Base-by-base conservation (phyloP, 1,139 yeast species). In the Protomyces arabidopsidicola region DNA sequence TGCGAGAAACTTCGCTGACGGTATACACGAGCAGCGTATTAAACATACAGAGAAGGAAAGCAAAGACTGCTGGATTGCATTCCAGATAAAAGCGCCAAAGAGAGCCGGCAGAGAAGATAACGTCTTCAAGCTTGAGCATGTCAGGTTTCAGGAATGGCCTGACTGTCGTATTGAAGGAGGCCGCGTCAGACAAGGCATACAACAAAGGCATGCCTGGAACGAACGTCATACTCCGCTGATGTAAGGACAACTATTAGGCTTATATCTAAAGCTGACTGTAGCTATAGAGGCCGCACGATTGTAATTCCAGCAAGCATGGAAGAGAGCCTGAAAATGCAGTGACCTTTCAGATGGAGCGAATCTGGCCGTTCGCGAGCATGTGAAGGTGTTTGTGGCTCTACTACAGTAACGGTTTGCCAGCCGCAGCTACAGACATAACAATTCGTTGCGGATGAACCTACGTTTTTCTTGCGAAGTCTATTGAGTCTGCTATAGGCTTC, bases 401-500 rank as follows among this genome's bases (percentile, higher is more conserved):
- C 38, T 35, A 35, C 12, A 8, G 6, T 35, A 12, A 8, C 12
- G 38, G 6, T 12, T 35, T 12, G 38, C 8, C 38, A 8, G 38
- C 38, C 38, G 38, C 38, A n/a, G n/a, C n/a, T n/a, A n/a, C n/a
- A n/a, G n/a, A n/a, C n/a, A n/a, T n/a, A n/a, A n/a, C n/a, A n/a
- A n/a, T n/a, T n/a, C n/a, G n/a, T n/a, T n/a, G n/a, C n/a, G n/a
- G n/a, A n/a, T n/a, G n/a, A n/a, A n/a, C n/a, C n/a, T n/a, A n/a
- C n/a, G n/a, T n/a, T n/a, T n/a, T n/a, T n/a, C n/a, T n/a, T n/a
- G n/a, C n/a, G n/a, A n/a, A n/a, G n/a, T n/a, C n/a, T n/a, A 62
- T 84, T 85, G 71, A 84, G 84, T 58, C 78, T 66, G 39, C 78
- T 78, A 71, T 81, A 84, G 0, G 81, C 85, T 51, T 77, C 72